Percentiles rank a stretch among this genome's conserved stretches.
Conservation (phyloP, 208 protist genomes). For the Angomonas ambiguus region DNA sequence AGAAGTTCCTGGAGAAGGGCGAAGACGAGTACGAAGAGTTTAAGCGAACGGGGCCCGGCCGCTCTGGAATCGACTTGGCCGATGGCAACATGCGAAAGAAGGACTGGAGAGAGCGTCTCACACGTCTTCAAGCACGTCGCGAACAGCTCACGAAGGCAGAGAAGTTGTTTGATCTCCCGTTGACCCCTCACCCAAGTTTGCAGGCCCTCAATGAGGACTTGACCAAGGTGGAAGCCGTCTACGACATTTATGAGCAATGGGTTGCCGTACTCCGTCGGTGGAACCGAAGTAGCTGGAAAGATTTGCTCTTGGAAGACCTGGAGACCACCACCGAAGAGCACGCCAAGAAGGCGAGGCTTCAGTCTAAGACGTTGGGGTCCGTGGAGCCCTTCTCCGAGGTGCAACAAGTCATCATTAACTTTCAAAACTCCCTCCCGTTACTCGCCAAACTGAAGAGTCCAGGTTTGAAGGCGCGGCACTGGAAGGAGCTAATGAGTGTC, state of each 20-base stretch:
- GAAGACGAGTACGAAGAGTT: conserved; percentile 69
- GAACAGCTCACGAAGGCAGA: conserved; percentile 93
- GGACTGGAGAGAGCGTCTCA: conserved; percentile 79
- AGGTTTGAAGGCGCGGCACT: conserved; percentile 96
- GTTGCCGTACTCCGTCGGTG: conserved; percentile 89
- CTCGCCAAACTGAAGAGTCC: conserved; percentile 96
- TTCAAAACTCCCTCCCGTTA: conserved; percentile 95
- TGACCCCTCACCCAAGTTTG: conserved; percentile 92
- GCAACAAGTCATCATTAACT: conserved; percentile 93
- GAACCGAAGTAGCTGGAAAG: conserved; percentile 96
- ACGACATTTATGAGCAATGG: conserved; percentile 94
- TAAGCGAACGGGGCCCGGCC: conserved; percentile 75
- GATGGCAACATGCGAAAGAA: conserved; percentile 88
- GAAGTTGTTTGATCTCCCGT: conserved; percentile 96
- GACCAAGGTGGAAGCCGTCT: conserved; percentile 87
- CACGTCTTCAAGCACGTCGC: conserved; percentile 61
- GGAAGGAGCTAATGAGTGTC: conserved; percentile 95
- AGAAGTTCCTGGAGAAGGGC: conserved; percentile 61
- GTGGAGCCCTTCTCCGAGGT: conserved; percentile 88
- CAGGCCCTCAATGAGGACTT: conserved; percentile 91
- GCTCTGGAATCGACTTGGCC: conserved; percentile 82
- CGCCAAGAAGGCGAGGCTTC: conserved; percentile 71
- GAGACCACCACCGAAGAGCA: conserved; percentile 92
- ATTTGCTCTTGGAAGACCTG: conserved; percentile 95
- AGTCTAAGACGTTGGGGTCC: conserved; percentile 83